A percentile compares a stretch with the other conserved stretches of the same genome.
These are phyloP conservation scores for Lippia alba DNA, from an alignment of 305 asterid species.

Conservation along the genomic window DNA sequence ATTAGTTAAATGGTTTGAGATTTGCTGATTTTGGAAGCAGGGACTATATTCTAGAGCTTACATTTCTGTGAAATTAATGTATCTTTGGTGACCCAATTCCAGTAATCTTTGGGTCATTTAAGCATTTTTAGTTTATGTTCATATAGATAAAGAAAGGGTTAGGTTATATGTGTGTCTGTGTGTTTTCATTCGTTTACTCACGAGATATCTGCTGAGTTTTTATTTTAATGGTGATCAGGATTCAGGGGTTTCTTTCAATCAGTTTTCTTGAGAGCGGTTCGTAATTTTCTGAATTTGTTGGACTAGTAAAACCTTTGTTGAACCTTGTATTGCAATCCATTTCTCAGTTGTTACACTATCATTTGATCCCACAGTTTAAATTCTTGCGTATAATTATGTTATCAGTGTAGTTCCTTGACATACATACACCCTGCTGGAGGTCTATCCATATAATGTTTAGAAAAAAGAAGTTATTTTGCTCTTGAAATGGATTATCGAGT, in stretches of 20 bases:
- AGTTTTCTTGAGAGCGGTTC: background rate
- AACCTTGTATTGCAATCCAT: no score
- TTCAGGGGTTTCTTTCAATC: background rate
- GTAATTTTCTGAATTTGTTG: slow-evolving; percentile 7
- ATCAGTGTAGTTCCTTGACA: no score
- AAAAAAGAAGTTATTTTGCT: no score
- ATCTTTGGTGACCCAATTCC: slow-evolving; percentile 7
- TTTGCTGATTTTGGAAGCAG: slow-evolving; percentile 16
- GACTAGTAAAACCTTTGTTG: background rate
- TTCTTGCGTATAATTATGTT: no score
- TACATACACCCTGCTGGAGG: no score
- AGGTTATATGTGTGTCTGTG: background rate
- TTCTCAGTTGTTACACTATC: no score
- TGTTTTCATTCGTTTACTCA: background rate
- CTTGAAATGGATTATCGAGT: slow-evolving; percentile 18
- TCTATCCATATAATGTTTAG: no score
- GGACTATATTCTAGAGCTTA: slow-evolving; percentile 5
- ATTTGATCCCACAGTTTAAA: no score
- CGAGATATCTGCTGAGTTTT: slow-evolving; percentile 7
- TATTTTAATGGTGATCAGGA: slow-evolving; percentile 10
- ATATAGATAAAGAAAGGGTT: background rate
- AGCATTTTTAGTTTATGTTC: background rate
- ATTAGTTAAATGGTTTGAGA: slow-evolving; percentile 21
- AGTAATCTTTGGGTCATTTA: slow-evolving; percentile 2
- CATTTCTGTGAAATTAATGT: background rate